phyloP scores from a whole-genome alignment of 202 grass and related monocot genomes.

The Schoenoplectus tabernaemontani region DNA sequence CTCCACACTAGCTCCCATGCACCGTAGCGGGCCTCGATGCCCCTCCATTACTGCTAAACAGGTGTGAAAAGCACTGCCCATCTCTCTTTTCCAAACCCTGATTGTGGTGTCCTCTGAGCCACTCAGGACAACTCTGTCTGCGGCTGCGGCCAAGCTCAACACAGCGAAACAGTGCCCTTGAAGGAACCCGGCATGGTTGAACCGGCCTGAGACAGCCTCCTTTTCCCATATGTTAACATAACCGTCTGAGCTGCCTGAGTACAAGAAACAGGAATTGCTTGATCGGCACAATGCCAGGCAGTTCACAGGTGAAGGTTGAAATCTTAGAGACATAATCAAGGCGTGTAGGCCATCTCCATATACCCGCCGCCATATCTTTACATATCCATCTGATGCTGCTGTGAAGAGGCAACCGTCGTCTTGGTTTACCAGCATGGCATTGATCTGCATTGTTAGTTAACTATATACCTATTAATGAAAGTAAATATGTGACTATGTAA shows the following conservation, averaged over 20 bases:
- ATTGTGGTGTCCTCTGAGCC: slow-evolving; percentile 86
- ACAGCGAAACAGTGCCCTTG: slow-evolving; percentile 72
- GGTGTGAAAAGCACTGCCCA: slow-evolving; percentile 38
- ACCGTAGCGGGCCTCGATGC: slow-evolving; percentile 60
- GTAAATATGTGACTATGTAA: neutral
- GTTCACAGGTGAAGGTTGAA: slow-evolving; percentile 67
- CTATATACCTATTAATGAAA: neutral
- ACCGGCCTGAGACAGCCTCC: slow-evolving; percentile 53
- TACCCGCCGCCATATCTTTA: slow-evolving; percentile 84
- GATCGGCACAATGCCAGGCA: slow-evolving; percentile 49
- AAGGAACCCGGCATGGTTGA: slow-evolving; percentile 52
- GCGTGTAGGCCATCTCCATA: slow-evolving; percentile 60
- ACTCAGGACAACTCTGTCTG: slow-evolving; percentile 51
- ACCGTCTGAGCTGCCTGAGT: slow-evolving; percentile 69
- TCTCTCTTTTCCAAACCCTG: slow-evolving; percentile 66
- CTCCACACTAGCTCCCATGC: slow-evolving; percentile 54
- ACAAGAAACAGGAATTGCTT: slow-evolving; percentile 41
- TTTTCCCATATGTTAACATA: slow-evolving; percentile 93
- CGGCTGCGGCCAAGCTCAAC: slow-evolving; percentile 50
- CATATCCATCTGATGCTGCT: slow-evolving; percentile 49
- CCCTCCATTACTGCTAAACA: slow-evolving; percentile 86
- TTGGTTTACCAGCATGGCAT: slow-evolving; percentile 63
- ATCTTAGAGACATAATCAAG: slow-evolving; percentile 56
- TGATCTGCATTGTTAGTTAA: slow-evolving; percentile 17
- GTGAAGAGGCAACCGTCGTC: slow-evolving; percentile 80